Conservation (phyloP, 192 early-diverging fungal species). For the Pilobolus umbonatus region DNA sequence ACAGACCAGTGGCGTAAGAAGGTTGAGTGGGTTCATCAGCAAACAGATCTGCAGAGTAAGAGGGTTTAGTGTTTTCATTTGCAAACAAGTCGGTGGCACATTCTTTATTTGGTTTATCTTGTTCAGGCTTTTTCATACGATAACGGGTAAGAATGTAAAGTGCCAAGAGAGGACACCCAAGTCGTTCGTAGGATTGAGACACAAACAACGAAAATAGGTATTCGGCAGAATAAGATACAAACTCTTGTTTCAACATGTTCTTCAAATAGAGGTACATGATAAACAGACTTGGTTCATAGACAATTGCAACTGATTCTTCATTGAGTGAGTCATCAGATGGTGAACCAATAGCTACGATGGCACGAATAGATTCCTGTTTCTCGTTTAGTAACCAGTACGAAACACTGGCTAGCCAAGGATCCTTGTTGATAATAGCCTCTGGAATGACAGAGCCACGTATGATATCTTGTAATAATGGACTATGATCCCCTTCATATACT, state of each 20-base stretch:
- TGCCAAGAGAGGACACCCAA: conserved; percentile 74
- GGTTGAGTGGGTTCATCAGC: conserved; percentile 1
- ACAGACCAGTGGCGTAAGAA: conserved; percentile 6
- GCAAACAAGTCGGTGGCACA: conserved; percentile 24
- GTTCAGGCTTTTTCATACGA: conserved; percentile 12
- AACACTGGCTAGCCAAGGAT: conserved; percentile 62
- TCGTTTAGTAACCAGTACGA: conserved; percentile 55
- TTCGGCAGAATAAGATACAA: conserved; percentile 49
- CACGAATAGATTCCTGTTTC: conserved; percentile 51
- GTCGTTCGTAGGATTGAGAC: conserved; percentile 65
- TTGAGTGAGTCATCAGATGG: background rate
- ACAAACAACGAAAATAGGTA: conserved; percentile 58
- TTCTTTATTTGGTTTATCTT: background rate
- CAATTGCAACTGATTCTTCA: conserved; percentile 20
- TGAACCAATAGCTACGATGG: conserved; percentile 45
- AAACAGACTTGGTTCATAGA: conserved; percentile 63
- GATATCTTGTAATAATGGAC: conserved; percentile 50
- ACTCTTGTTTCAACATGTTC: conserved; percentile 40
- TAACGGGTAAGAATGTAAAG: conserved; percentile 62
- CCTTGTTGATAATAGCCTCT: conserved; percentile 45
- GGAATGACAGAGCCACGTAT: conserved; percentile 48
- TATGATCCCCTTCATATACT: conserved; percentile 75
- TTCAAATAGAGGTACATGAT: conserved; percentile 68
- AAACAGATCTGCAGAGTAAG: conserved; percentile 23
- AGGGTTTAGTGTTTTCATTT: conserved; percentile 16